These are phyloP conservation scores for Lecanosticta acicola DNA, from an alignment of 2,329 filamentous ascomycete species.

Conservation along the genomic window DNA sequence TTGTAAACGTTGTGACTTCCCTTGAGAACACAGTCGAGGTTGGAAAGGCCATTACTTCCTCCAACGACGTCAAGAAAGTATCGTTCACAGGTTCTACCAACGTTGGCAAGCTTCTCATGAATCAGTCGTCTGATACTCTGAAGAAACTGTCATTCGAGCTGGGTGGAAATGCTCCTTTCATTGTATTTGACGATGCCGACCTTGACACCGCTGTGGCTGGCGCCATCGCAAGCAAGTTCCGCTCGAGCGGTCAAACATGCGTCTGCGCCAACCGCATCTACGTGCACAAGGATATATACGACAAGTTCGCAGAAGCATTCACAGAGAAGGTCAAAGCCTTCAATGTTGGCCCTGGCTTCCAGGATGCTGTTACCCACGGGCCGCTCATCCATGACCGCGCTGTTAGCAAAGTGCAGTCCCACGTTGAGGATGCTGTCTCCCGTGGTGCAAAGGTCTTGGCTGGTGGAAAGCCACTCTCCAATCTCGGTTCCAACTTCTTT, in stretches of 20 bases:
- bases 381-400: constrained; percentile 82
- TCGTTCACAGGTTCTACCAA: constrained; percentile 76
- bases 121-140: constrained; percentile 73
- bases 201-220: constrained; percentile 77
- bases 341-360: constrained; percentile 70
- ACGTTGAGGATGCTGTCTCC: constrained; percentile 70
- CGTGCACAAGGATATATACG: constrained; percentile 72
- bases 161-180: constrained; percentile 91
- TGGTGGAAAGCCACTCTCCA: constrained; percentile 67
- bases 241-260: constrained; percentile 91
- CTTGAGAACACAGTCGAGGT: constrained; percentile 73
- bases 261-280: constrained; percentile 74
- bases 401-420: constrained; percentile 68
- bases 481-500: constrained; percentile 81
- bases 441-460: constrained; percentile 71
- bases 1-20: constrained; percentile 82
- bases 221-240: constrained; percentile 74
- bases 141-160: constrained; percentile 90
- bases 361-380: constrained; percentile 66
- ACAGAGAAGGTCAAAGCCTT: constrained; percentile 67
- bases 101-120: constrained; percentile 74
- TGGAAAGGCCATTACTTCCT: constrained; percentile 69
- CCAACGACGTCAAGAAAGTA: constrained; percentile 74
- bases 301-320: constrained; percentile 64
- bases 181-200: constrained; percentile 91